Evolutionary conservation across 129 eudicot species (phyloP).

Genomic region (Chrysanthemum seticuspe): DNA sequence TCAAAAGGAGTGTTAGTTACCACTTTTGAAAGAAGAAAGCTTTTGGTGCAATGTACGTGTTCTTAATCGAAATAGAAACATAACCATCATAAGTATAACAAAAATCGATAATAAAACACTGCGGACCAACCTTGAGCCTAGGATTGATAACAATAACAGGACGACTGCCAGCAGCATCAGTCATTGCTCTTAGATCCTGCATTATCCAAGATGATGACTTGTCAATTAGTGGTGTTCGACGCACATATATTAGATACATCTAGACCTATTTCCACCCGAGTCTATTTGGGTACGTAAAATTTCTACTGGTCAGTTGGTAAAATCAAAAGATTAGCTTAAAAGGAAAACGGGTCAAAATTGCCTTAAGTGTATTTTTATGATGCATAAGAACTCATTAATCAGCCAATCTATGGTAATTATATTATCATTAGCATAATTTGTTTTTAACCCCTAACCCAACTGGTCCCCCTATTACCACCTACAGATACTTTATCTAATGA

Average conservation of each 20-base stretch:
- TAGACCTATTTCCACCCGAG: not conserved
- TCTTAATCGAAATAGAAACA: slow-evolving; percentile 12
- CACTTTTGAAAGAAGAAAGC: slow-evolving; percentile 6
- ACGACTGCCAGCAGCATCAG: slow-evolving; percentile 96
- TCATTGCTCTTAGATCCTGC: slow-evolving; percentile 99
- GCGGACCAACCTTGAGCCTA: slow-evolving; percentile 71
- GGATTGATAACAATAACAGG: slow-evolving; percentile 95
- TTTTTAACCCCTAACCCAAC: not conserved
- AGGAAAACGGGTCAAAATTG: not conserved
- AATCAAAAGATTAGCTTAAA: not conserved
- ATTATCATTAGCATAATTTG: not conserved
- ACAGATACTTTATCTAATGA: not conserved
- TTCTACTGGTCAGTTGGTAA: not conserved
- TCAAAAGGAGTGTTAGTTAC: slow-evolving; percentile 22
- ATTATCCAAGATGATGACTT: slow-evolving; percentile 27
- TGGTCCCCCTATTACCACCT: not conserved
- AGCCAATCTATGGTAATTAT: not conserved
- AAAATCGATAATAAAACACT: not conserved
- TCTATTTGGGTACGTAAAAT: no score
- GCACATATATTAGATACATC: not conserved
- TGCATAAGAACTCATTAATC: not conserved
- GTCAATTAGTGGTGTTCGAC: slow-evolving; percentile 11
- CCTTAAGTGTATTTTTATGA: not conserved
- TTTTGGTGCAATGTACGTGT: not conserved
- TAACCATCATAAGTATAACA: not conserved